Conservation (phyloP, 1,139 yeast species). For the Hansenula lynferdii region DNA sequence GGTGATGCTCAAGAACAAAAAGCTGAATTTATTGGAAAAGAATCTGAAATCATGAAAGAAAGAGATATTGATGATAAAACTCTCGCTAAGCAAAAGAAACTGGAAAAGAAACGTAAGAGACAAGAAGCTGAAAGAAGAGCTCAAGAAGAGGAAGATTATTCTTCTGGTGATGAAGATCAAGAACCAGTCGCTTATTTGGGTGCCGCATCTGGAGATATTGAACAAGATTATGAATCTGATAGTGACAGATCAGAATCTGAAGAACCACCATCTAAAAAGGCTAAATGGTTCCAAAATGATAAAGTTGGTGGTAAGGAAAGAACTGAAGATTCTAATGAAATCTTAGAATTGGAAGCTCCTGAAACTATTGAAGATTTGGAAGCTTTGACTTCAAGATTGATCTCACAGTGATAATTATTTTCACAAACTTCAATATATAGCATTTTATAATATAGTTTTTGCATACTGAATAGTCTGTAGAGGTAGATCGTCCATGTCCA, state of each 20-base stretch:
- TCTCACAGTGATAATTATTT: slow-evolving; percentile 17
- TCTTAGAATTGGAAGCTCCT: slow-evolving; percentile 81
- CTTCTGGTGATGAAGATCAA: slow-evolving; percentile 27
- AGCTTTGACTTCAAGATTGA: slow-evolving; percentile 74
- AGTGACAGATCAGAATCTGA: slow-evolving; percentile 34
- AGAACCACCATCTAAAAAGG: slow-evolving; percentile 47
- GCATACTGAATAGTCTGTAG: too few relatives aligned
- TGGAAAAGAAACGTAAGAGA: slow-evolving; percentile 86
- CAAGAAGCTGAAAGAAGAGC: slow-evolving; percentile 73
- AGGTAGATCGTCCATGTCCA: too few relatives aligned
- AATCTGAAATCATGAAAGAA: slow-evolving; percentile 59
- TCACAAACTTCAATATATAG: too few relatives aligned
- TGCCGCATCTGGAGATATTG: slow-evolving; percentile 9
- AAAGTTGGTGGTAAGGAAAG: slow-evolving; percentile 29
- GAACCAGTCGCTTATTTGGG: slow-evolving; percentile 20
- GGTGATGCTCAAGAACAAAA: slow-evolving; percentile 77
- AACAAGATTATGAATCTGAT: slow-evolving; percentile 21
- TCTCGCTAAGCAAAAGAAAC: slow-evolving; percentile 76
- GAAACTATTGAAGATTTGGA: slow-evolving; percentile 91
- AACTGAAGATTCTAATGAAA: slow-evolving; percentile 25
- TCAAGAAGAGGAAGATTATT: slow-evolving; percentile 30
- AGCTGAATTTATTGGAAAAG: slow-evolving; percentile 58
- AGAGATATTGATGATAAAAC: slow-evolving; percentile 77
- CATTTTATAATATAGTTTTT: too few relatives aligned
- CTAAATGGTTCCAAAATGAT: slow-evolving; percentile 55